Base-by-base conservation (phyloP, 73 alveolate genomes). In the Breviolum minutum region DNA sequence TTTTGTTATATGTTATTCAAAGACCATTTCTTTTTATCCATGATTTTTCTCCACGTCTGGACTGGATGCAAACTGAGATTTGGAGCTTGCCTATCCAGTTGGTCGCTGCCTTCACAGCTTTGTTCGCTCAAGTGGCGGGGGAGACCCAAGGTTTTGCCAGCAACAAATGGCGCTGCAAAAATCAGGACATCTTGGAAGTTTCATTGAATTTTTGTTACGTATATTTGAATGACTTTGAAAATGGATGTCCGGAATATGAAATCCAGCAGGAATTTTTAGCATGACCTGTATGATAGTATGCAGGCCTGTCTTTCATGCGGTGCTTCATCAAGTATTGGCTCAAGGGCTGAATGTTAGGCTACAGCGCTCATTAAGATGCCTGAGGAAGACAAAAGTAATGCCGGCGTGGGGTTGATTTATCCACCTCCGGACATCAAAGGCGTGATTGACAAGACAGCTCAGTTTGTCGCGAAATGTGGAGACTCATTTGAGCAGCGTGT, bases 401-500 rank as follows among this genome's bases (percentile, higher is more conserved):
- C 97, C 29, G 97, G 97, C 22, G 97, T 71, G 40, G 98, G 98
- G 80, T 61, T 93, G 60, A 93, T 93, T 16, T 93, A 76, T 71
- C 98, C 98, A 14, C 98, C 98, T 5, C 93, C 98, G 26, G 98
- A 93, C 54, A 93, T 93, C 69, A 90, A 92, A 8, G 90, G 97
- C 9, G 98, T 93, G 29, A 93, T 93, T 24, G 98, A 93, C 92
- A 93, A 93, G 92, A 93, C 98, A 17, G 98, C 98, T 60, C 90
- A 74, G 82, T 93, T 93, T 81, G 98, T 93, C 82, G 98, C 98
- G 54, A 93, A 93, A n/a, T 93, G 98, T 61, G 98, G 98, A 16
- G 91, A 60, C 63, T 81, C 64, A 20, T 90, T 90, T 22, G 97
- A 90, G 97, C 97, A 90, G 76, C 98, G 92, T 1, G 98, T 93